These are phyloP conservation scores for Pelargonium australe DNA, from an alignment of 441 rosid species.

Conservation along the genomic window DNA sequence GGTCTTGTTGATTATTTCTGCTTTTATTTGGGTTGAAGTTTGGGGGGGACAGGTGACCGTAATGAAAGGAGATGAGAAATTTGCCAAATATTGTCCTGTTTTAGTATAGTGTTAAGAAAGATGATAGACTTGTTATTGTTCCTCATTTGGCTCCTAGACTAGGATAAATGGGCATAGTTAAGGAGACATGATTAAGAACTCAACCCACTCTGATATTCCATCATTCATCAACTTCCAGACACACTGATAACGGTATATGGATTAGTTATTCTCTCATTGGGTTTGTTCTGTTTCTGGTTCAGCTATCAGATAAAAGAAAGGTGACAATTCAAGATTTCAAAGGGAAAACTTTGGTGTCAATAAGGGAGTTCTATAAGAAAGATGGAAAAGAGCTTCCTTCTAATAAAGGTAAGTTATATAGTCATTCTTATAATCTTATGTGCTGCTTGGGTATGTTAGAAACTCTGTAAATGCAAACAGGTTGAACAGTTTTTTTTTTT, in stretches of 20 bases:
- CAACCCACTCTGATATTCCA: neutral
- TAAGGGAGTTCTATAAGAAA: conserved; percentile 71
- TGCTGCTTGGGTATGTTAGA: too few species aligned
- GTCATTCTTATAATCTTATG: too few species aligned
- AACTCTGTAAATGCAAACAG: too few species aligned
- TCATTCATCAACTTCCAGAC: neutral
- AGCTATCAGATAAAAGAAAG: conserved; percentile 68
- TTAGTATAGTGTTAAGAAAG: too few species aligned
- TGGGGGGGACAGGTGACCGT: too few species aligned
- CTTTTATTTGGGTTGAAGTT: too few species aligned
- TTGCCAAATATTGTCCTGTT: too few species aligned
- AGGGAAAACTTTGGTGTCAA: conserved; percentile 69
- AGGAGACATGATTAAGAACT: neutral
- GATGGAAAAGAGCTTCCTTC: conserved; percentile 80
- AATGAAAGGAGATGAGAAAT: too few species aligned
- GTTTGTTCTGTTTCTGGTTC: conserved; percentile 3
- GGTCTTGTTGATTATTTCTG: too few species aligned
- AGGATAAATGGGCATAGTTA: neutral
- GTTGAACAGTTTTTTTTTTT: too few species aligned
- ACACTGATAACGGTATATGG: neutral
- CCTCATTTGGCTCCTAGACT: neutral
- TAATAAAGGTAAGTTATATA: conserved; percentile 48
- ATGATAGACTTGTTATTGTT: neutral
- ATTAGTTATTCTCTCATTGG: neutral
- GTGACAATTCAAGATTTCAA: conserved; percentile 75